Percentiles rank a stretch among this genome's conserved stretches.
Evolutionary conservation across 2,329 filamentous ascomycete genomes (phyloP).

Genomic region (Arachnomyces sp.): DNA sequence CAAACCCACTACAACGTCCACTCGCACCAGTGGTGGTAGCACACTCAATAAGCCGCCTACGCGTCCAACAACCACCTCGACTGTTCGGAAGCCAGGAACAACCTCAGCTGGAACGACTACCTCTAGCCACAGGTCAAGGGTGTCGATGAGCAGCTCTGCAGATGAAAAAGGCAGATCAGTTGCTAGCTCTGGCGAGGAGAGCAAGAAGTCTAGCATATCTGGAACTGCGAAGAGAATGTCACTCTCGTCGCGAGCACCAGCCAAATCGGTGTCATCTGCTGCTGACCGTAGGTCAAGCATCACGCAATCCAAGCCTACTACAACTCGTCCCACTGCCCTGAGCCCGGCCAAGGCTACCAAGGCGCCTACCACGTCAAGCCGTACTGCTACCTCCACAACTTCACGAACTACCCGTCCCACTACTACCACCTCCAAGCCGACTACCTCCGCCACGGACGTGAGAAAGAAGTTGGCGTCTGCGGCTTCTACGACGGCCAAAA

Average conservation of each 20-base stretch:
- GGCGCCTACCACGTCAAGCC: conserved; percentile 14
- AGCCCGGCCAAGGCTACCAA: conserved; percentile 25
- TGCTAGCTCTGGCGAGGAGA: conserved; percentile 38
- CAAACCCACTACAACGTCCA: conserved; percentile 21
- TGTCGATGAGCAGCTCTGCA: conserved; percentile 36
- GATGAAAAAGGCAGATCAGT: conserved; percentile 35
- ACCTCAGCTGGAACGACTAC: conserved; percentile 25
- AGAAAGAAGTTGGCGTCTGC: conserved; percentile 2
- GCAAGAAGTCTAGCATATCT: conserved; percentile 30
- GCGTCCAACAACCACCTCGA: conserved; percentile 28
- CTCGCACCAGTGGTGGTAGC: conserved; percentile 25
- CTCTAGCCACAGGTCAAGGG: conserved; percentile 32
- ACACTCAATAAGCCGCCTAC: conserved; percentile 39
- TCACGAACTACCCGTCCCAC: conserved; percentile 4
- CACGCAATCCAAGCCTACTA: conserved; percentile 25
- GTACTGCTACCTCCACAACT: conserved; percentile 15
- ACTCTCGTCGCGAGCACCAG: conserved; percentile 26
- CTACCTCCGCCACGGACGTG: no score
- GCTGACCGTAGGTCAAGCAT: conserved; percentile 32
- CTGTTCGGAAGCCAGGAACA: conserved; percentile 26
- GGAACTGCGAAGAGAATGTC: conserved; percentile 38
- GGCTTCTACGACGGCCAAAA: conserved; percentile 5
- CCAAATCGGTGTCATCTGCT: conserved; percentile 25
- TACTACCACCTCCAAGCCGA: background rate
- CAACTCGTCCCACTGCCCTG: conserved; percentile 20